A percentile compares a stretch with the other conserved stretches of the same genome.
These are phyloP conservation scores for Aphanomyces cochlioides DNA, from an alignment of 352 stramenopile species.

Conservation along the genomic window DNA sequence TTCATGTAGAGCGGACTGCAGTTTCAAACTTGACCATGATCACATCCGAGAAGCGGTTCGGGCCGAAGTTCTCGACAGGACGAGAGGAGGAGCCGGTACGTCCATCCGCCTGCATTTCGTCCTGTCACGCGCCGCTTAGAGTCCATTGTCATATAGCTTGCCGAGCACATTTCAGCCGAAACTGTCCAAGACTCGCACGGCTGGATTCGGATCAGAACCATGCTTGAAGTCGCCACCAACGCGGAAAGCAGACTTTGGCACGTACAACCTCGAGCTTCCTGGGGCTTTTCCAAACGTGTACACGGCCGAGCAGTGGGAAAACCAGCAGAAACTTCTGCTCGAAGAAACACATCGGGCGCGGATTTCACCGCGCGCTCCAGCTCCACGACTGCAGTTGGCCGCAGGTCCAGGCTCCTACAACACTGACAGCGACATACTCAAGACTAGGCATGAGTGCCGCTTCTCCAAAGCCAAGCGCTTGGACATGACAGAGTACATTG, in stretches of 20 bases:
- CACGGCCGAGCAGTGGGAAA: neutral
- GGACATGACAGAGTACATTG: conserved; percentile 1
- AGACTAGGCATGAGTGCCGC: neutral
- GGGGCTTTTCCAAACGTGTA: conserved; percentile 11
- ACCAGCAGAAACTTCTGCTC: neutral
- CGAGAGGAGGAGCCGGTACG: conserved; percentile 10
- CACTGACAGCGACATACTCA: neutral
- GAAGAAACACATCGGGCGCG: conserved; percentile 1
- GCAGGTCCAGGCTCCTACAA: conserved; percentile 13
- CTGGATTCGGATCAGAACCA: neutral
- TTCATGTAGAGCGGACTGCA: neutral
- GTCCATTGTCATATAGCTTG: no score
- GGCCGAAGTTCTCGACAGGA: conserved; percentile 10
- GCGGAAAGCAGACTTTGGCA: neutral
- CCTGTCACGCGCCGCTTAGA: no score
- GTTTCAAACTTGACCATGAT: neutral
- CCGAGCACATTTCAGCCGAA: no score
- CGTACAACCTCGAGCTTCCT: neutral
- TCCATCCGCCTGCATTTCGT: no score
- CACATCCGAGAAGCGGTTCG: conserved; percentile 24
- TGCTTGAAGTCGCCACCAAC: neutral
- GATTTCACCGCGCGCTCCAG: neutral
- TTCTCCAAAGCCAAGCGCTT: neutral
- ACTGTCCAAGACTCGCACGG: neutral
- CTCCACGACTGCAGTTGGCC: neutral